Conservation (phyloP, 2,329 filamentous ascomycete species). For the Ambrosiella beaveri region DNA sequence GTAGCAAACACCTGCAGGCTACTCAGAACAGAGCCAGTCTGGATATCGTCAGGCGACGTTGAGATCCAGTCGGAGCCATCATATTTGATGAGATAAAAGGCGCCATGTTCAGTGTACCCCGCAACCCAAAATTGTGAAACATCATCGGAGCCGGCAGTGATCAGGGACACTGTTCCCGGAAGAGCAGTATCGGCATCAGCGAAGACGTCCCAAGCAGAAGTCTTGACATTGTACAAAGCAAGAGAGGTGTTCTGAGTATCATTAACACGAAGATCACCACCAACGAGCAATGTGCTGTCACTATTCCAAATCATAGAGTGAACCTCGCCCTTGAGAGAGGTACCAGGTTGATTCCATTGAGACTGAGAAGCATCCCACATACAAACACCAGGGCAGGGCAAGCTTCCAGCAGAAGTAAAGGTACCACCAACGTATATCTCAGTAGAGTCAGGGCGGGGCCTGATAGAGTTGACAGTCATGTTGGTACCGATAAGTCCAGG, state of each 20-base stretch:
- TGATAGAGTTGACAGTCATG: slow-evolving; percentile 60
- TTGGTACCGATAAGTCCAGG: slow-evolving; percentile 54
- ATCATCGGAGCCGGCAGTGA: slow-evolving; percentile 57
- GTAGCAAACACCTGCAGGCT: slow-evolving; percentile 69
- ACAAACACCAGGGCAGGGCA: slow-evolving; percentile 71
- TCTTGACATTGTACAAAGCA: slow-evolving; percentile 53
- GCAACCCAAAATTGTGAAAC: slow-evolving; percentile 66
- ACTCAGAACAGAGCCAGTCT: slow-evolving; percentile 48
- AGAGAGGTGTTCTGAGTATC: slow-evolving; percentile 46
- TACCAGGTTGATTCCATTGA: slow-evolving; percentile 69
- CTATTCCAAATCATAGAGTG: slow-evolving; percentile 60
- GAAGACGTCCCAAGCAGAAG: slow-evolving; percentile 48
- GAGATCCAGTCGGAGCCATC: slow-evolving; percentile 46
- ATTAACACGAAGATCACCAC: slow-evolving; percentile 56
- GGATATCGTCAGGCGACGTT: slow-evolving; percentile 45
- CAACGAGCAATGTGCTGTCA: slow-evolving; percentile 53
- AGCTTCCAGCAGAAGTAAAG: slow-evolving; percentile 66
- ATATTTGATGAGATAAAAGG: slow-evolving; percentile 67
- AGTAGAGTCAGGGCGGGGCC: slow-evolving; percentile 47
- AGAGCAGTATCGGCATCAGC: slow-evolving; percentile 41
- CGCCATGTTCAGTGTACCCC: slow-evolving; percentile 47
- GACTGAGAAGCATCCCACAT: slow-evolving; percentile 51
- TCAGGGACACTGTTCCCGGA: slow-evolving; percentile 61
- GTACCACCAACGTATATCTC: slow-evolving; percentile 75
- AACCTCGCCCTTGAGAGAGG: slow-evolving; percentile 52